Conservation (phyloP, 495 filamentous ascomycete species). For the Staphylotrichum longicolle region DNA sequence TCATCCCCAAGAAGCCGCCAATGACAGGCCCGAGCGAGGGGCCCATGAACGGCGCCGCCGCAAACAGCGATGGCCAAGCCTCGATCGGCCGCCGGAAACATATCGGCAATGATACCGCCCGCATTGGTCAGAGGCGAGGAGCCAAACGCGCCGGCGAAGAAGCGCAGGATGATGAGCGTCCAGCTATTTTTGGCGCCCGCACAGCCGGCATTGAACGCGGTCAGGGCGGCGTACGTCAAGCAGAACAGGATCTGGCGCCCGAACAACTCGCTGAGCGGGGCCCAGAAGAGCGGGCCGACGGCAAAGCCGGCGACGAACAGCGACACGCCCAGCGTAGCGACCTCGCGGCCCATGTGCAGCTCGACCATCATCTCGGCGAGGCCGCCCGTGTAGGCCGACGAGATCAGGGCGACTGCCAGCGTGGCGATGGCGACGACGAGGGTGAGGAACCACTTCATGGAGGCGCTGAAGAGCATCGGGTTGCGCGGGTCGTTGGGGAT, state of each 20-base stretch:
- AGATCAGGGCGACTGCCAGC: constrained; percentile 71
- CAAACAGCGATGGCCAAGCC: constrained; percentile 65
- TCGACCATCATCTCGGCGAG: constrained; percentile 56
- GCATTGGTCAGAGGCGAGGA: constrained; percentile 69
- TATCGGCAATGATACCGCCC: constrained; percentile 72
- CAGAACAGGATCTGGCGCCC: constrained; percentile 69
- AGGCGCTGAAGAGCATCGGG: background rate
- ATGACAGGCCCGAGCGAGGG: constrained; percentile 59
- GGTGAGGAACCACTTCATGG: constrained; percentile 67
- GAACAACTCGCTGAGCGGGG: constrained; percentile 47
- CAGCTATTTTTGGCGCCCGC: constrained; percentile 60
- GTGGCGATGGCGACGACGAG: constrained; percentile 64
- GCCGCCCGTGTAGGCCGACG: constrained; percentile 73
- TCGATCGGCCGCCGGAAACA: constrained; percentile 57
- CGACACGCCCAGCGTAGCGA: constrained; percentile 66
- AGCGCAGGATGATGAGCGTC: constrained; percentile 68
- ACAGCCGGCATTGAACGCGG: constrained; percentile 66
- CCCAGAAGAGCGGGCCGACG: constrained; percentile 63
- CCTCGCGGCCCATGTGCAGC: constrained; percentile 54
- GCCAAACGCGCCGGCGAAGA: constrained; percentile 77
- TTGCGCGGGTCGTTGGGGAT: constrained; percentile 3
- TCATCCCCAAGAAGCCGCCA: constrained; percentile 55
- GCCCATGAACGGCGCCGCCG: constrained; percentile 66
- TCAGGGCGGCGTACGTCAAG: constrained; percentile 59
- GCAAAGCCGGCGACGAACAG: constrained; percentile 79